Conservation (phyloP, 78 protist species). For the Ministeria vibrans region DNA sequence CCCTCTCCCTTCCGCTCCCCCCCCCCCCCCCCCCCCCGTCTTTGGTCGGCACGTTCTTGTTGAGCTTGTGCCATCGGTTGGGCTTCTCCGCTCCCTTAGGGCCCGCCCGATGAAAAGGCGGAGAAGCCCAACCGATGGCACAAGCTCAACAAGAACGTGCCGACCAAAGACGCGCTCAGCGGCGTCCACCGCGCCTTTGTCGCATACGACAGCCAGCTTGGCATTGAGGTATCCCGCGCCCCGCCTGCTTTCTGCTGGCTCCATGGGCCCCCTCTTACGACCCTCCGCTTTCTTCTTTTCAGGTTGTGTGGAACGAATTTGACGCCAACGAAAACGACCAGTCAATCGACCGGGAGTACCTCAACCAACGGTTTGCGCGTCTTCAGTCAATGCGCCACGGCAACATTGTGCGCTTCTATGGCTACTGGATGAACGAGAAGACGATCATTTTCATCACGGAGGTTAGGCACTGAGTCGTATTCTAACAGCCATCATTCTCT, state of each 20-base stretch:
- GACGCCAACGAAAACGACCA: not conserved
- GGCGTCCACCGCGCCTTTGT: too few relatives aligned
- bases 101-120: too few relatives aligned
- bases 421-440: constrained; percentile 2
- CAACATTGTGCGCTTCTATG: not conserved
- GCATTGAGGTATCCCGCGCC: too few relatives aligned
- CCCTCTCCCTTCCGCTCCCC: too few relatives aligned
- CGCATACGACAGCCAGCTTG: not conserved
- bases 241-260: too few relatives aligned
- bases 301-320: too few relatives aligned
- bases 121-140: not conserved
- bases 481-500: not conserved
- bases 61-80: not conserved
- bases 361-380: not conserved
- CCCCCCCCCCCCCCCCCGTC: too few relatives aligned
- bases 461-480: not conserved
- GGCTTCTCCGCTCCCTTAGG: not conserved
- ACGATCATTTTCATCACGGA: not conserved
- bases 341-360: not conserved
- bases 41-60: not conserved
- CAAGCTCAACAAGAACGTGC: not conserved
- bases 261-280: too few relatives aligned
- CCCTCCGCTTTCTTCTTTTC: too few relatives aligned
- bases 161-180: not conserved
- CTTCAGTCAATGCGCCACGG: not conserved